Percentiles rank a stretch among this genome's conserved stretches.
Evolutionary conservation across 2,329 filamentous ascomycete species (phyloP).

Genomic region (Fusarium sp.): DNA sequence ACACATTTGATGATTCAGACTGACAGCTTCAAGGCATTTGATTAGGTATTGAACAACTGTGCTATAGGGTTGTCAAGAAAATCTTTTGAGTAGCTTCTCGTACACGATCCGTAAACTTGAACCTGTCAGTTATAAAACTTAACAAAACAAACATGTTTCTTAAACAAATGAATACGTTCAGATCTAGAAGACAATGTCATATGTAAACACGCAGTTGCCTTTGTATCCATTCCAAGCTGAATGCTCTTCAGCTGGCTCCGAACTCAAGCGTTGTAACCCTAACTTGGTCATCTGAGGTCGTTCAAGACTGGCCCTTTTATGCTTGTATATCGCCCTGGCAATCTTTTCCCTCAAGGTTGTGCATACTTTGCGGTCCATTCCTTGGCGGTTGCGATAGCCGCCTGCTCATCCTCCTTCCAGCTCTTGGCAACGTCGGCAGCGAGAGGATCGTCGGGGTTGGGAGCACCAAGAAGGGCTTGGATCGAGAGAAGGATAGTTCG

Average conservation of each 20-base stretch:
- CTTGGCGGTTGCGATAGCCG: conserved; percentile 88
- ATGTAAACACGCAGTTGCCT: conserved; percentile 28
- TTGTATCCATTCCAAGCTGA: conserved; percentile 28
- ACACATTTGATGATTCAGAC: too few relatives aligned
- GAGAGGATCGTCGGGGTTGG: conserved; percentile 97
- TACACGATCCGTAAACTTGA: not conserved
- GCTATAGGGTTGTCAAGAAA: not conserved
- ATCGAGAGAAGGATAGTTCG: conserved; percentile 98
- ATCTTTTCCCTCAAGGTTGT: conserved; percentile 52
- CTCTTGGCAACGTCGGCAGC: conserved; percentile 97
- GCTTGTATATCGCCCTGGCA: conserved; percentile 6
- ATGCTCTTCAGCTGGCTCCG: conserved; percentile 25
- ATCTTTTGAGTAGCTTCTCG: not conserved
- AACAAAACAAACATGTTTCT: conserved; percentile 19
- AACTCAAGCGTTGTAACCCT: conserved; percentile 31
- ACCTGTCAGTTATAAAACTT: not conserved
- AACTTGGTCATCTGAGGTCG: conserved; percentile 4
- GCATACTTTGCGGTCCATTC: conserved; percentile 93
- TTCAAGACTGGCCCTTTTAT: conserved; percentile 23
- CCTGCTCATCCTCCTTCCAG: conserved; percentile 96
- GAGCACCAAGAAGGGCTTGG: conserved; percentile 92
- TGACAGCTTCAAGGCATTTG: not conserved
- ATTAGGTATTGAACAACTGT: not conserved
- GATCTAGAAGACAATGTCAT: conserved; percentile 32
- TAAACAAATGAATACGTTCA: conserved; percentile 16